Base-by-base conservation (phyloP, 208 protist species). In the Willaertia magna region DNA sequence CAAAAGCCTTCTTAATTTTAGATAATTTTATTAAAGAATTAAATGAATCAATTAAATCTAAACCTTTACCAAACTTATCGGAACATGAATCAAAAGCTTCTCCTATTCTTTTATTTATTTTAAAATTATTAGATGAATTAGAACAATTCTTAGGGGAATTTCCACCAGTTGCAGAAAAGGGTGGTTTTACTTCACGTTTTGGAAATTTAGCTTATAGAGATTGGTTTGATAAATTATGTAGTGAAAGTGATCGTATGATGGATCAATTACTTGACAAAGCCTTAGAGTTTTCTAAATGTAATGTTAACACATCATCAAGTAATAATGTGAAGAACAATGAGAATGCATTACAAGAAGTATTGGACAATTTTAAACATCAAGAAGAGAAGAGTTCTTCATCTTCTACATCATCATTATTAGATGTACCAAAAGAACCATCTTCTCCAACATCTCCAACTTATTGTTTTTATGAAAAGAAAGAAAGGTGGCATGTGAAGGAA, bases 401-500 rank as follows among this genome's bases (percentile, higher is more conserved):
- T 59, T 59, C 51, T 1, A n/a, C 51, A n/a, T 59, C 51, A 1
- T 59, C 51, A 59, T n/a, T n/a, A n/a, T n/a, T n/a, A n/a, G n/a
- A n/a, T n/a, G n/a, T n/a, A n/a, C 22, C 12, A 2, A 14, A 16
- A 34, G 2, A 16, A 9, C 6, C 55, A 34, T 22, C 55, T 34
- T 34, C 26, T 34, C 26, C 26, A 22, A 30, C 26, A 34, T 18
- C 55, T 34, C 1, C 22, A 34, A 11, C 22, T 7, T 67, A 34
- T 48, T 1, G 2, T 22, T 11, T 75, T 34, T 79, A 42, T 18
- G 34, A 34, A 20, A 34, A 2, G n/a, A 79, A 85, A 47, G 81
- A 85, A 20, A 46, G n/a, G 1, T 79, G 61, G 83, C 40, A 85
- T 4, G 4, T 90, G 44, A 85, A 83, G 48, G 97, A 98, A 90